A percentile compares a stretch with the other conserved stretches of the same genome.
phyloP scores from a whole-genome alignment of 176 grass and related monocot species.

The Puya raimondii region DNA sequence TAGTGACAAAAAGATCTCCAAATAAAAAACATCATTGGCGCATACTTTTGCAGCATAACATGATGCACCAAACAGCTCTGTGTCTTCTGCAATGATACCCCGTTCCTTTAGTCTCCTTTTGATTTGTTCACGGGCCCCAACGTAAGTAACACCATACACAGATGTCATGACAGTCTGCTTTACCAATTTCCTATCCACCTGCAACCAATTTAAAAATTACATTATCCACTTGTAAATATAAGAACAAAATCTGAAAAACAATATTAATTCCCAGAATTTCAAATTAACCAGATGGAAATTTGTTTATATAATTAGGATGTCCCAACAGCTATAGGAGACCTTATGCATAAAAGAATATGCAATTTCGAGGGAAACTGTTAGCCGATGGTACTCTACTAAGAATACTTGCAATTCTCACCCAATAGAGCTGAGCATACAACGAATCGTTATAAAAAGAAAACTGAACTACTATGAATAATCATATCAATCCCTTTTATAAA shows the following conservation, averaged over 20 bases:
- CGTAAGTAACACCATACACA: slow-evolving; percentile 92
- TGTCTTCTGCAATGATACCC: slow-evolving; percentile 41
- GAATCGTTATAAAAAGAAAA: no score
- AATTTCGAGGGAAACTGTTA: neutral
- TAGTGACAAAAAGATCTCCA: no score
- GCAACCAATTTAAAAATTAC: slow-evolving; percentile 2
- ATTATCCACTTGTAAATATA: slow-evolving; percentile 50
- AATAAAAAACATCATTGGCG: neutral
- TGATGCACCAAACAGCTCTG: slow-evolving; percentile 47
- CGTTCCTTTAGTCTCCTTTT: slow-evolving; percentile 90
- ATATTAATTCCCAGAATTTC: slow-evolving; percentile 3
- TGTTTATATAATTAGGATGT: no score
- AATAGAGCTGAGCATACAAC: no score
- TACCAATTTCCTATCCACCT: slow-evolving; percentile 98
- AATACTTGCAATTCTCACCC: no score
- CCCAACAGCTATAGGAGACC: neutral
- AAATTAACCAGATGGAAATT: slow-evolving; percentile 4
- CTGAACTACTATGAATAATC: no score
- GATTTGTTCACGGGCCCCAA: slow-evolving; percentile 97
- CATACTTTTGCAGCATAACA: slow-evolving; percentile 92
- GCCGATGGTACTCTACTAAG: neutral
- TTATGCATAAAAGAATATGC: neutral
- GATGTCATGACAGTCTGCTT: slow-evolving; percentile 99
- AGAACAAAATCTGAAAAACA: slow-evolving; percentile 2
- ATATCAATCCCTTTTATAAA: no score